Base-by-base conservation (phyloP, 176 grass and related monocot genomes). In the Ensete ventricosum region DNA sequence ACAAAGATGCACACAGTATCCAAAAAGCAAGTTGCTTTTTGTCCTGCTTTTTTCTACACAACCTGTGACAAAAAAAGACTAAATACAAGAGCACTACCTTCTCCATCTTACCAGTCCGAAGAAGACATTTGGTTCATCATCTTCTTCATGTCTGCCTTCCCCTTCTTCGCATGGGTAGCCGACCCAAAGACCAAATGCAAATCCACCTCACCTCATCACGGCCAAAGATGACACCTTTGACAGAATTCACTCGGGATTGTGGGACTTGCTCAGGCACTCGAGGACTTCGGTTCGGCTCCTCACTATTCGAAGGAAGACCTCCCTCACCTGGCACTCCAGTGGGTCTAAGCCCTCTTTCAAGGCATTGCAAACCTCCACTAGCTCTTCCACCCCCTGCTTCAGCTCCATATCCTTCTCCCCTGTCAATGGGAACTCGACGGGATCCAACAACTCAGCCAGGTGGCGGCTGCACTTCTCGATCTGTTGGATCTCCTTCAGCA, bases 401-500 rank as follows among this genome's bases (percentile, higher is more conserved):
- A 99, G 81, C 73, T 88, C 78, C 14, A 62, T 24, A 9, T 94
- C 88, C 86, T 87, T 94, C 17, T 86, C 84, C 1, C 81, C 2
- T 1, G 75, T 69, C 19, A 99, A 75, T 0, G 95, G 95, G 78
- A 91, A 86, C 20, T 99, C 84, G 0, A 81, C 73, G 0, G 85
- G 64, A 54, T 99, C 95, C 0, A 87, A 85, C 82, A 86, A 64
- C 48, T 99, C 90, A 22, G 88, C 84, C 69, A 99, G 73, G 17
- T 89, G 82, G 64, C 91, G 85, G 1, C 88, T 87, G 62, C 74
- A 85, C 9, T 81, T 79, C 81, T 99, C 95, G 7, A 89, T 99
- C 75, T 91, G 88, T 67, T 88, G 77, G 55, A 99, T 99, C 90
- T 99, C 95, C 86, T 84, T 91, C 75, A 99, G 83, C 72, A 94